Conservation (phyloP, 805 yeast genomes). For the Nakazawaea peltata region DNA sequence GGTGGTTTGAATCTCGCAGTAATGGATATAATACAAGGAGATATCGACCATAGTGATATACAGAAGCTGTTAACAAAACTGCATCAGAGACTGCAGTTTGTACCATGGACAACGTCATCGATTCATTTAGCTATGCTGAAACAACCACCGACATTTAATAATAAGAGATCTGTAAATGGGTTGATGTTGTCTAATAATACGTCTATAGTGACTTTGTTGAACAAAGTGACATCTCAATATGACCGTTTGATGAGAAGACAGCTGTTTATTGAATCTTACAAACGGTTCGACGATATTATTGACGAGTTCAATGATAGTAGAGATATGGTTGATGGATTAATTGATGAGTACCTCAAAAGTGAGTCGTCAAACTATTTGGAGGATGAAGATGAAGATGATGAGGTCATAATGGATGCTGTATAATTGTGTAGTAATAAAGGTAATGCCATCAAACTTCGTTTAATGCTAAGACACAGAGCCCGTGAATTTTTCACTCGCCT, state of each 20-base stretch:
- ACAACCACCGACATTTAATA: conserved; percentile 50
- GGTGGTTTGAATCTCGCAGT: conserved; percentile 56
- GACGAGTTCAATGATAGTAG: conserved; percentile 41
- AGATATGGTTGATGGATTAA: conserved; percentile 35
- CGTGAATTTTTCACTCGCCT: too few relatives aligned
- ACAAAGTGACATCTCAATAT: conserved; percentile 64
- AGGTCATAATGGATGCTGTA: conserved; percentile 9
- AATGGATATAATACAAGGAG: conserved; percentile 63
- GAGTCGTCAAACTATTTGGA: conserved; percentile 37
- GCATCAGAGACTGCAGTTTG: conserved; percentile 62
- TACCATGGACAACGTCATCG: conserved; percentile 79
- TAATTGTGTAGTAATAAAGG: too few relatives aligned
- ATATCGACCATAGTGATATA: conserved; percentile 61
- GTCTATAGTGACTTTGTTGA: conserved; percentile 58
- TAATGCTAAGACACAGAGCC: too few relatives aligned
- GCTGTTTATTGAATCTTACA: conserved; percentile 80
- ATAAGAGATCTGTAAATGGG: conserved; percentile 51
- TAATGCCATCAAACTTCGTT: too few relatives aligned
- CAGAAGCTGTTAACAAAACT: conserved; percentile 59
- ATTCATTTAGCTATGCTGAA: conserved; percentile 72
- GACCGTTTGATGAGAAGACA: conserved; percentile 71
- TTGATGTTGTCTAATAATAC: conserved; percentile 80
- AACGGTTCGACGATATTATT: conserved; percentile 39
- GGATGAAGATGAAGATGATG: conserved; percentile 35
- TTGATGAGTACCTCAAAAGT: conserved; percentile 38